Percentiles rank a stretch among this genome's conserved stretches.
Evolutionary conservation across 116 monocot genomes (phyloP).

Genomic region (Cymodocea nodosa): DNA sequence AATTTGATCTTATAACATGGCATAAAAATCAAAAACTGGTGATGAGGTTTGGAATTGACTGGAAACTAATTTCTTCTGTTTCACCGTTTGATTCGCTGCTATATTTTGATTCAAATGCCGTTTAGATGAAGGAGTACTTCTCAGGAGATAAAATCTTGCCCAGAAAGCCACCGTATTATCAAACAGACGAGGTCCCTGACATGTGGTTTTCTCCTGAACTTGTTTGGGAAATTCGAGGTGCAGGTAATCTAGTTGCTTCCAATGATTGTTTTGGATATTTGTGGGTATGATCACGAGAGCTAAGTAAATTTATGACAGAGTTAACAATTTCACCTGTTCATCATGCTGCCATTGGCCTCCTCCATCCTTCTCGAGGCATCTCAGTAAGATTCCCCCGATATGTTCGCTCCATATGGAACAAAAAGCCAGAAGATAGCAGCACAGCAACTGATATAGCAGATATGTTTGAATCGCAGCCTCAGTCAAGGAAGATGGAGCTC

Average conservation of each 20-base stretch:
- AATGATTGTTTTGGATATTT: background rate
- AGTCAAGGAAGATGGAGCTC: slow-evolving; percentile 82
- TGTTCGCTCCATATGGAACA: slow-evolving; percentile 34
- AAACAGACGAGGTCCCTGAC: slow-evolving; percentile 69
- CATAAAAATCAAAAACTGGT: too few species aligned
- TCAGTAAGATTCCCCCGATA: slow-evolving; percentile 81
- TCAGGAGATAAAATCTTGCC: slow-evolving; percentile 56
- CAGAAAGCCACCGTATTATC: slow-evolving; percentile 79
- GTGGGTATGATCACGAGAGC: background rate
- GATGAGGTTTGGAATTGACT: too few species aligned
- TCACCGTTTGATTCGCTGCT: background rate
- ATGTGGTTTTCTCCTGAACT: slow-evolving; percentile 82
- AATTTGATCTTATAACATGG: too few species aligned
- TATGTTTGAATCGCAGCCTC: slow-evolving; percentile 40
- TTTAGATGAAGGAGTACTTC: slow-evolving; percentile 84
- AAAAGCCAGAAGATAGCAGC: slow-evolving; percentile 81
- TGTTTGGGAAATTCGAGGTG: slow-evolving; percentile 88
- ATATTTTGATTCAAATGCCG: slow-evolving; percentile 1
- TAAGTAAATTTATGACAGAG: slow-evolving; percentile 28
- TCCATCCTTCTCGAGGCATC: slow-evolving; percentile 85
- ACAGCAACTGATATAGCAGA: slow-evolving; percentile 66
- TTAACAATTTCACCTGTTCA: slow-evolving; percentile 87
- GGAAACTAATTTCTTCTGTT: background rate
- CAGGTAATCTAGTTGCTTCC: slow-evolving; percentile 30
- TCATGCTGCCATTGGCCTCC: slow-evolving; percentile 75